Percentiles rank a stretch among this genome's conserved stretches.
Conservation (phyloP, 768 basidiomycete species). For the Cyclocybe cylindracea region DNA sequence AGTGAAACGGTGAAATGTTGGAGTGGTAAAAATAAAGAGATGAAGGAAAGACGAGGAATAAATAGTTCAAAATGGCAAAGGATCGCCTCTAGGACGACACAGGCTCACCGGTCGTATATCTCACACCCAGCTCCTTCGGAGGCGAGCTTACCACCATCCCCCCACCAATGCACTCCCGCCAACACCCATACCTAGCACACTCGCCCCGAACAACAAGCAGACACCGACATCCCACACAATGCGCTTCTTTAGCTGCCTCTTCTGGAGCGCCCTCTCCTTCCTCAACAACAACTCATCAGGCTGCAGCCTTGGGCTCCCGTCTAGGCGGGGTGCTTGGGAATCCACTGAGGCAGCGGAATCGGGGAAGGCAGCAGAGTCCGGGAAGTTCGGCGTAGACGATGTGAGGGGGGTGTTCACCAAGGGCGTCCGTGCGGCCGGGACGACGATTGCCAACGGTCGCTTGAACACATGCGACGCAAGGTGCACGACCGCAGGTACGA, state of each 20-base stretch:
- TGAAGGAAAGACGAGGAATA: neutral
- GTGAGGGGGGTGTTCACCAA: constrained; percentile 18
- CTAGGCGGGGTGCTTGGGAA: constrained; percentile 1
- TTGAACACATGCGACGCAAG: constrained; percentile 83
- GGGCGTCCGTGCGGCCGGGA: constrained; percentile 46
- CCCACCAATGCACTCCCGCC: no score
- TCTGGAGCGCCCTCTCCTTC: constrained; percentile 86
- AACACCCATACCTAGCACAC: constrained; percentile 32
- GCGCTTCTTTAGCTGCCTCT: constrained; percentile 66
- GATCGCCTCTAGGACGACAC: no score
- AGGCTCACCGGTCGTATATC: no score
- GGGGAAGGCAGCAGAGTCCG: no score
- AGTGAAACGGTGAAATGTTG: no score
- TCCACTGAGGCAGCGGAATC: constrained; percentile 11
- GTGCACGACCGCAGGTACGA: constrained; percentile 77
- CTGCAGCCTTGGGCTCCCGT: constrained; percentile 19
- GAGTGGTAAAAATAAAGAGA: no score
- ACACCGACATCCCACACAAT: constrained; percentile 84
- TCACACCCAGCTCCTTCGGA: no score
- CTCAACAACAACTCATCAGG: constrained; percentile 76
- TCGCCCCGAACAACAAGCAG: constrained; percentile 68
- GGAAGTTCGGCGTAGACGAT: no score
- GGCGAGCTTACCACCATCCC: no score
- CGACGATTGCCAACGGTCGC: constrained; percentile 80
- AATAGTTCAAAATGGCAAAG: no score